Evolutionary conservation across 129 eudicot species (phyloP).

Genomic region (Centaurea solstitialis): DNA sequence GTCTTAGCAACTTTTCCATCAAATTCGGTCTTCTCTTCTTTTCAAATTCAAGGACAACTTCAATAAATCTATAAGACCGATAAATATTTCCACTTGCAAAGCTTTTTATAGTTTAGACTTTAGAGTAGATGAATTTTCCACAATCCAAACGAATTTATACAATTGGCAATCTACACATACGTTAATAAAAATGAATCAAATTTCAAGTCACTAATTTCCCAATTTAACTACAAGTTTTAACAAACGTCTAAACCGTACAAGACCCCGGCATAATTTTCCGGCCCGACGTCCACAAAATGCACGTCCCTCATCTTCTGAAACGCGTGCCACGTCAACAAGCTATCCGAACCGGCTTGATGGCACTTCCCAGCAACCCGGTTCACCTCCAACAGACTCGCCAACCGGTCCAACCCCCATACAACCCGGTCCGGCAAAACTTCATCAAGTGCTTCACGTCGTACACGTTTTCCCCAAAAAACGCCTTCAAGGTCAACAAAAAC

Average conservation of each 20-base stretch:
- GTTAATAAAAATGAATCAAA: slow-evolving; percentile 14
- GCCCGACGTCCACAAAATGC: slow-evolving; percentile 50
- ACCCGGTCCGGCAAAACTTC: slow-evolving; percentile 44
- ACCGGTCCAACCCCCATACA: slow-evolving; percentile 83
- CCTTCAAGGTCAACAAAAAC: slow-evolving; percentile 49
- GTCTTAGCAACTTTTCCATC: no score
- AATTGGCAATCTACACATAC: no score
- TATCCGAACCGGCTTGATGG: slow-evolving; percentile 79
- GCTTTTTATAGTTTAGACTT: no score
- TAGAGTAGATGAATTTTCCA: no score
- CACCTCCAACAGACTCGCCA: slow-evolving; percentile 54
- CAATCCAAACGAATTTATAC: no score
- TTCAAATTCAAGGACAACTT: no score
- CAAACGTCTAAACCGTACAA: slow-evolving; percentile 65
- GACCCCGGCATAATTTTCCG: slow-evolving; percentile 66
- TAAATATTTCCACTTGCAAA: no score
- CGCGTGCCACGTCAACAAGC: slow-evolving; percentile 85
- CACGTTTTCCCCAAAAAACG: slow-evolving; percentile 58
- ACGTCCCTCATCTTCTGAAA: slow-evolving; percentile 65
- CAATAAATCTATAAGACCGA: no score
- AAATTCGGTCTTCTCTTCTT: no score
- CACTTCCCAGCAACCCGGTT: slow-evolving; percentile 72
- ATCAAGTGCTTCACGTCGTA: slow-evolving; percentile 75
- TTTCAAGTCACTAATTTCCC: slow-evolving; percentile 6
- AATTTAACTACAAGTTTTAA: slow-evolving; percentile 6